phyloP scores from a whole-genome alignment of 164 flowering plant species.

The Liriodendron chinense region DNA sequence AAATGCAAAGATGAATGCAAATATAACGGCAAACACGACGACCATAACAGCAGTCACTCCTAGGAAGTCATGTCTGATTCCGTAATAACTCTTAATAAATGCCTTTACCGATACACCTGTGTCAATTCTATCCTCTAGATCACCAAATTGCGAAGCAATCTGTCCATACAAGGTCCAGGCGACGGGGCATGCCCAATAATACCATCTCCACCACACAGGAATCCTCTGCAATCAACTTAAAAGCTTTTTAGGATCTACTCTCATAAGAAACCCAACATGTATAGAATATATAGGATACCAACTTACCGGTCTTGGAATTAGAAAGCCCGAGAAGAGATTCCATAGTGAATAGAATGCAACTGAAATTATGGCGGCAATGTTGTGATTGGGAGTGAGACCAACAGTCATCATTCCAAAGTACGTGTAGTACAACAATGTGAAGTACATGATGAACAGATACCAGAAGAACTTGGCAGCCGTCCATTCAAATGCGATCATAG shows the following conservation, averaged over 20 bases:
- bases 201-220: constrained; percentile 14
- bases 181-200: constrained; percentile 5
- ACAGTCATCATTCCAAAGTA: constrained; percentile 25
- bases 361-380: constrained; percentile 25
- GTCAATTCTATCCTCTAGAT: neutral
- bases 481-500: constrained; percentile 54
- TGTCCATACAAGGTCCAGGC: constrained; percentile 8
- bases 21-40: neutral
- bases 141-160: constrained; percentile 8
- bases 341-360: constrained; percentile 19
- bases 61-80: constrained; percentile 6
- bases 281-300: neutral
- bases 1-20: constrained; percentile 6
- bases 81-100: constrained; percentile 3
- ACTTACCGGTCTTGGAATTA: constrained; percentile 29
- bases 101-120: neutral
- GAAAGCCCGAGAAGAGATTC: constrained; percentile 29
- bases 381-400: constrained; percentile 18
- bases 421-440: constrained; percentile 19
- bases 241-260: neutral
- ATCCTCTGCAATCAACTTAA: neutral
- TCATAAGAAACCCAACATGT: neutral
- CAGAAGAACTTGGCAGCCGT: constrained; percentile 21
- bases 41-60: neutral
- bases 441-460: constrained; percentile 22